A percentile compares a stretch with the other conserved stretches of the same genome.
Conservation (phyloP, 306 rosid species). For the Vachellia collinsii region DNA sequence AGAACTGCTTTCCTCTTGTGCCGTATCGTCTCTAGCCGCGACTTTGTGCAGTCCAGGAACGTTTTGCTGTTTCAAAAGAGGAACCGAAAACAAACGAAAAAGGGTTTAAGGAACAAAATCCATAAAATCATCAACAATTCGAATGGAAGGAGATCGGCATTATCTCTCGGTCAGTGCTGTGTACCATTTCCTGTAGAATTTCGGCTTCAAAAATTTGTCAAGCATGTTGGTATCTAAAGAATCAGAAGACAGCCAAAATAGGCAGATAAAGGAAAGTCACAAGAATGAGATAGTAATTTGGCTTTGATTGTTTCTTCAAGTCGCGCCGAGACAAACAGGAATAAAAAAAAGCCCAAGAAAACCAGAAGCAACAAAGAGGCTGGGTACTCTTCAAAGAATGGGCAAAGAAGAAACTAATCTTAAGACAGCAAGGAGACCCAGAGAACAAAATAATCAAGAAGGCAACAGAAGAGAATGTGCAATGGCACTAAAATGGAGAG, state of each 20-base stretch:
- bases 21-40: constrained; percentile 58
- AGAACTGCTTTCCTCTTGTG: constrained; percentile 67
- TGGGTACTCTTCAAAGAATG: constrained; percentile 4
- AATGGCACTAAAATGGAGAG: no score
- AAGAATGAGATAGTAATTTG: background rate
- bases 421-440: background rate
- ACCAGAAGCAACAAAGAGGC: background rate
- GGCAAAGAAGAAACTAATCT: background rate
- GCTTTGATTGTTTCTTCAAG: background rate
- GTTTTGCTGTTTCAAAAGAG: constrained; percentile 58
- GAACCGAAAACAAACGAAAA: background rate
- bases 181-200: constrained; percentile 63
- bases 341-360: background rate
- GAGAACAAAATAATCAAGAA: background rate
- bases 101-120: background rate
- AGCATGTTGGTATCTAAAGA: constrained; percentile 52
- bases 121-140: background rate
- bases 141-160: background rate
- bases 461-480: background rate
- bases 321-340: background rate
- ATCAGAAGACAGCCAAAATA: background rate
- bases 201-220: constrained; percentile 54
- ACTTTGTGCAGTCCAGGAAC: constrained; percentile 45
- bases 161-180: background rate
- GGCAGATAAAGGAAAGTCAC: background rate